phyloP scores from a whole-genome alignment of 139 green algal species.

The Micromonas pusilla region DNA sequence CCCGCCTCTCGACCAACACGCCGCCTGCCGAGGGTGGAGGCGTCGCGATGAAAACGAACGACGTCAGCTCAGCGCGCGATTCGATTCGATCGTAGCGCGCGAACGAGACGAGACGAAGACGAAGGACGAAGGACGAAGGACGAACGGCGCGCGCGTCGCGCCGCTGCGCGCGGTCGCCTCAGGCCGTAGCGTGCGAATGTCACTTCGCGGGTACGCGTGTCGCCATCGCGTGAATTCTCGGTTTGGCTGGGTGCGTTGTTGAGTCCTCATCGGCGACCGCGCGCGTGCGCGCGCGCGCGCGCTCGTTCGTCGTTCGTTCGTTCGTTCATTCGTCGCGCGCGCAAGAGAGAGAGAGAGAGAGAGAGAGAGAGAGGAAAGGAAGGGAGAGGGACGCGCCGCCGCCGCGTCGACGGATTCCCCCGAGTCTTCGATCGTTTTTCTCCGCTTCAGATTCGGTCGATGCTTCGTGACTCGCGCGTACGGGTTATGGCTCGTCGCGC shows the following conservation, averaged over 20 bases:
- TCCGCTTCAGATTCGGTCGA: neutral
- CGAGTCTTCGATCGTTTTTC: neutral
- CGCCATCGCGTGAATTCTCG: slow-evolving; percentile 11
- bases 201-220: slow-evolving; percentile 4
- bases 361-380: neutral
- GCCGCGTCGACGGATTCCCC: neutral
- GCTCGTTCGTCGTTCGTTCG: no score
- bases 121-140: neutral
- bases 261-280: slow-evolving; percentile 6
- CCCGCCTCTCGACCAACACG: neutral
- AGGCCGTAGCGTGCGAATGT: slow-evolving; percentile 2
- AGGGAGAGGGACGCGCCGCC: neutral
- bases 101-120: neutral
- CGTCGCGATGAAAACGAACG: neutral
- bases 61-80: neutral
- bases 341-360: no score
- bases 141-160: no score
- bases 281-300: neutral
- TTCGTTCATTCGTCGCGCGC: no score
- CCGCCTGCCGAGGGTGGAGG: neutral
- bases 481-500: neutral
- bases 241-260: slow-evolving; percentile 29
- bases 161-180: no score
- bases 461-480: neutral
- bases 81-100: neutral